These are phyloP conservation scores for Xylaria cubensis DNA, from an alignment of 495 filamentous ascomycete genomes.

Conservation along the genomic window DNA sequence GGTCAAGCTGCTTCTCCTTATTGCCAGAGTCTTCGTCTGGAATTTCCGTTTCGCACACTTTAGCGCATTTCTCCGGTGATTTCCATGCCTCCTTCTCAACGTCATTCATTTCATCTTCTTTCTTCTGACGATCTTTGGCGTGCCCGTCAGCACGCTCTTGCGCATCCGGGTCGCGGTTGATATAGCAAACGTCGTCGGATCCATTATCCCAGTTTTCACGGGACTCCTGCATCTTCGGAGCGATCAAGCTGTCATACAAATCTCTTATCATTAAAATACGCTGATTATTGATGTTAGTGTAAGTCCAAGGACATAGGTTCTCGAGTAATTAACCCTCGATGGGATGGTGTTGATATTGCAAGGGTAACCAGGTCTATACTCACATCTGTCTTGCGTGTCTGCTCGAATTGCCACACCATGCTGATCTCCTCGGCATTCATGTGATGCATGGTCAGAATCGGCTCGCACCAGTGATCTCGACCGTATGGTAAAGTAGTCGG, in stretches of 20 bases:
- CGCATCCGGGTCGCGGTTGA: slow-evolving; percentile 40
- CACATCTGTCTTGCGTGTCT: slow-evolving; percentile 46
- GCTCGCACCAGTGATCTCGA: slow-evolving; percentile 60
- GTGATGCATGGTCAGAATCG: slow-evolving; percentile 64
- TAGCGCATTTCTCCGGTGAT: slow-evolving; percentile 48
- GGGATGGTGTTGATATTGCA: background rate
- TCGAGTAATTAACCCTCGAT: background rate
- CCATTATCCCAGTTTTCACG: slow-evolving; percentile 55
- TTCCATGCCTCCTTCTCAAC: slow-evolving; percentile 46
- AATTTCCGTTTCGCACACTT: slow-evolving; percentile 45
- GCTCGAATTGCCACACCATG: slow-evolving; percentile 43
- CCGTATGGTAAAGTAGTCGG: slow-evolving; percentile 51
- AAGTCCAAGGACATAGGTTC: background rate
- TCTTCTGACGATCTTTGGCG: slow-evolving; percentile 37
- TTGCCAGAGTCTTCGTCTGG: slow-evolving; percentile 39
- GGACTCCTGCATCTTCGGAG: slow-evolving; percentile 39
- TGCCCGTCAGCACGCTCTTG: slow-evolving; percentile 32
- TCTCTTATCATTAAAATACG: slow-evolving; percentile 48
- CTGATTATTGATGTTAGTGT: slow-evolving; percentile 21
- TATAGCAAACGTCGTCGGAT: slow-evolving; percentile 48
- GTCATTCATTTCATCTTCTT: slow-evolving; percentile 44
- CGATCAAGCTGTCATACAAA: slow-evolving; percentile 49
- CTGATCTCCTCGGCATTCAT: slow-evolving; percentile 45
- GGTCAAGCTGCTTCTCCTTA: slow-evolving; percentile 39
- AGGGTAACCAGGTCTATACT: slow-evolving; percentile 22